These are phyloP conservation scores for Fonsecaea nubica DNA, from an alignment of 2,329 filamentous ascomycete species.

Conservation along the genomic window DNA sequence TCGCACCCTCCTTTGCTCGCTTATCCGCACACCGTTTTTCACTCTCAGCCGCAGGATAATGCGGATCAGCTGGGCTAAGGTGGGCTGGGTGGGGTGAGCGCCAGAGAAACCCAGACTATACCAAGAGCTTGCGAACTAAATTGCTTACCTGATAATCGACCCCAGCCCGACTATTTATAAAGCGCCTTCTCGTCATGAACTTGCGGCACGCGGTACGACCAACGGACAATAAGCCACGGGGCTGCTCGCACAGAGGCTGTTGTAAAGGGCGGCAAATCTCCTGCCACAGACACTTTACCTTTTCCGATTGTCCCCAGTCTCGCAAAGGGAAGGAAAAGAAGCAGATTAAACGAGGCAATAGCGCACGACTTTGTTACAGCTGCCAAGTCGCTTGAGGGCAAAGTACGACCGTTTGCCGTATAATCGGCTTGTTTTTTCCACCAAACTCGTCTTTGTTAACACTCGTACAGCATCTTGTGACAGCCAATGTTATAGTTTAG, in stretches of 20 bases:
- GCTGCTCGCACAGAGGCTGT: not conserved
- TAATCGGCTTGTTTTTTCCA: not conserved
- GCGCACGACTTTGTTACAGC: constrained; percentile 3
- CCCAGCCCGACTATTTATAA: constrained; percentile 31
- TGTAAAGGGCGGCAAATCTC: not conserved
- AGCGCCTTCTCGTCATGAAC: constrained; percentile 9
- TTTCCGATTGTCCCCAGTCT: not conserved
- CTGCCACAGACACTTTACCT: not conserved
- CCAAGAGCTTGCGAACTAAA: not conserved
- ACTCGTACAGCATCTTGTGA: constrained; percentile 9
- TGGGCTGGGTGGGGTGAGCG: not conserved
- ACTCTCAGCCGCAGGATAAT: constrained; percentile 28
- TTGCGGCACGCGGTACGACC: not conserved
- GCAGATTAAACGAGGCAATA: not conserved
- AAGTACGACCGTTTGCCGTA: constrained; percentile 1
- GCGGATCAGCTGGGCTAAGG: not conserved
- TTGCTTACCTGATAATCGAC: constrained; percentile 33
- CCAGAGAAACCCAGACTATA: not conserved
- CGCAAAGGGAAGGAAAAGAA: not conserved
- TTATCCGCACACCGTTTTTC: not conserved
- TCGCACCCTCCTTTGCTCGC: not conserved
- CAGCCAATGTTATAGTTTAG: not conserved
- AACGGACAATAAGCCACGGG: constrained; percentile 1
- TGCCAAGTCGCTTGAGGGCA: constrained; percentile 23
- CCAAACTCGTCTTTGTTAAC: not conserved